Percentiles rank a stretch among this genome's conserved stretches.
Evolutionary conservation across 805 yeast genomes (phyloP).

Genomic region (Wickerhamiella brachini): DNA sequence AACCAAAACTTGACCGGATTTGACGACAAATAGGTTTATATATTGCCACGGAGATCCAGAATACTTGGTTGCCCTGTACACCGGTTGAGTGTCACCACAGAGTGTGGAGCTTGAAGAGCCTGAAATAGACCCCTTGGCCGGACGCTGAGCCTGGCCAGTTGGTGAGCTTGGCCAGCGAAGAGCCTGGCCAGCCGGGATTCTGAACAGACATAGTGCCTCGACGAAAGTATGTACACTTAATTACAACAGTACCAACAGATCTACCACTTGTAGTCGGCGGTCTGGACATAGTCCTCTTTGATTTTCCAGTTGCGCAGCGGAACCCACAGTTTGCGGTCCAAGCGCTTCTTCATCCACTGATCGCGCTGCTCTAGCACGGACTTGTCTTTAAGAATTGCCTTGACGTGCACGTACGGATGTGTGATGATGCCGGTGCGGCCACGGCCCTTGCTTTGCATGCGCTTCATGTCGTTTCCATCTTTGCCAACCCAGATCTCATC

Average conservation of each 20-base stretch:
- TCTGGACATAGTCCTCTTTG: conserved; percentile 24
- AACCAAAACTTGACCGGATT: conserved; percentile 22
- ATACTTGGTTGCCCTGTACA: too few species aligned
- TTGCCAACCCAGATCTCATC: conserved; percentile 84
- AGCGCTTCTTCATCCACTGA: conserved; percentile 32
- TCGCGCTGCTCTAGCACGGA: conserved; percentile 42
- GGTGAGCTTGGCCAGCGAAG: too few species aligned
- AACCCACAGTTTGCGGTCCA: conserved; percentile 39
- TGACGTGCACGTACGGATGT: conserved; percentile 68
- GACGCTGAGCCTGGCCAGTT: too few species aligned
- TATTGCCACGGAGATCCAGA: neutral
- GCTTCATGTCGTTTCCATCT: conserved; percentile 60
- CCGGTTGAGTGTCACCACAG: too few species aligned
- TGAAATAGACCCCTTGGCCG: too few species aligned
- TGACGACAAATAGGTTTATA: conserved; percentile 17
- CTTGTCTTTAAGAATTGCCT: conserved; percentile 58
- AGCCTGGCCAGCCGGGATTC: too few species aligned
- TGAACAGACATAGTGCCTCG: too few species aligned
- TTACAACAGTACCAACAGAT: neutral
- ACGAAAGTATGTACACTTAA: neutral
- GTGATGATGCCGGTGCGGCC: conserved; percentile 72
- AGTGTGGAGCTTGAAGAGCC: too few species aligned
- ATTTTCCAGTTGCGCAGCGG: conserved; percentile 27
- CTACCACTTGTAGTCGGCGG: conserved; percentile 26
- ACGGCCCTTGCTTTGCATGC: conserved; percentile 76